A percentile compares a stretch with the other conserved stretches of the same genome.
Evolutionary conservation across 2,329 filamentous ascomycete genomes (phyloP).

Genomic region (Colletotrichum zoysiae): DNA sequence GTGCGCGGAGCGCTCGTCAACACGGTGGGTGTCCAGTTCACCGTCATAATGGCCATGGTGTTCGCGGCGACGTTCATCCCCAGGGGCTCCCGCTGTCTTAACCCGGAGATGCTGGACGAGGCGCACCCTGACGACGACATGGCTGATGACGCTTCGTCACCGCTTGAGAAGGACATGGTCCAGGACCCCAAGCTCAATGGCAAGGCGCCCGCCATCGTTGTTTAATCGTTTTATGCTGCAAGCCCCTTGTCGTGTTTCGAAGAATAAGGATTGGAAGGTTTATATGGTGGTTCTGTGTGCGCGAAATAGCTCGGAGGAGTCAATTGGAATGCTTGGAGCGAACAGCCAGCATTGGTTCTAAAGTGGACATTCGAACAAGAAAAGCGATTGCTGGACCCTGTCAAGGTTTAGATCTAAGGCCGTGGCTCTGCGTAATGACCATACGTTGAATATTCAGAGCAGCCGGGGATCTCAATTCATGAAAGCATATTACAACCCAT

Average conservation of each 20-base stretch:
- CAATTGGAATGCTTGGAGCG: accelerated
- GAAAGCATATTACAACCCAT: too few species aligned
- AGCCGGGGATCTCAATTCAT: neutral
- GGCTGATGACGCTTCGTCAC: neutral
- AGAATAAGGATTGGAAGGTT: neutral
- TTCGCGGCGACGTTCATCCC: constrained; percentile 60
- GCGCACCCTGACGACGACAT: constrained; percentile 50
- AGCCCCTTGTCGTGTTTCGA: neutral
- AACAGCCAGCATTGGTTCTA: neutral
- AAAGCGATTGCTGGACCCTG: neutral
- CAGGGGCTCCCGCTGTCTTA: constrained; percentile 57
- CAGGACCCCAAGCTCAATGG: neutral
- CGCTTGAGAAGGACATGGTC: neutral
- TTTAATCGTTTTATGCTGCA: neutral
- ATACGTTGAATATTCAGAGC: neutral
- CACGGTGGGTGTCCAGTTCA: too few species aligned
- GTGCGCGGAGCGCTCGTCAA: too few species aligned
- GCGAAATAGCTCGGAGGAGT: accelerated
- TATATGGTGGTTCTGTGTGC: too few species aligned
- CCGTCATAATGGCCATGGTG: constrained; percentile 53
- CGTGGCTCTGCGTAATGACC: neutral
- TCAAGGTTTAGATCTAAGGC: neutral
- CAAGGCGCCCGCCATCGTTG: constrained; percentile 1
- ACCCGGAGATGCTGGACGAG: constrained; percentile 57
- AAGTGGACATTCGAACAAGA: accelerated